Percentiles rank a stretch among this genome's conserved stretches.
Conservation (phyloP, 352 stramenopile genomes). For the Aphanomyces euteiches region DNA sequence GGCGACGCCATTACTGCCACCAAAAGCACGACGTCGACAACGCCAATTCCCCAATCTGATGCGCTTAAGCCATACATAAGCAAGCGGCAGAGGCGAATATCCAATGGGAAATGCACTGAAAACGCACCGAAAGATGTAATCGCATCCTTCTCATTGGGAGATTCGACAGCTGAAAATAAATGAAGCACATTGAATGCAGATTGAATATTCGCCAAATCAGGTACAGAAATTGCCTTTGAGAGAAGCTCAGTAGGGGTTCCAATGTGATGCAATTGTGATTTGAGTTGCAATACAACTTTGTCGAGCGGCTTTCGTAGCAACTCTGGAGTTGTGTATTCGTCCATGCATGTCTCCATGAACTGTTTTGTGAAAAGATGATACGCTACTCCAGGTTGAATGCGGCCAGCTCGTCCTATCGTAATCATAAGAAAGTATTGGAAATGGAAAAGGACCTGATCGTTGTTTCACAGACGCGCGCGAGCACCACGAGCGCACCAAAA, state of each 20-base stretch:
- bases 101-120: constrained; percentile 73
- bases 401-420: constrained; percentile 77
- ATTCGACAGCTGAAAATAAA: constrained; percentile 65
- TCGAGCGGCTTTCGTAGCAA: constrained; percentile 79
- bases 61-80: constrained; percentile 39
- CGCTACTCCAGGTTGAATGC: constrained; percentile 87
- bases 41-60: constrained; percentile 24
- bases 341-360: constrained; percentile 66
- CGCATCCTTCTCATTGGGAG: constrained; percentile 43
- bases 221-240: constrained; percentile 59
- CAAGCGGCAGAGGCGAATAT: constrained; percentile 65
- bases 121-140: constrained; percentile 78
- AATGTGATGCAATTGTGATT: constrained; percentile 66
- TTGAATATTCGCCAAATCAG: constrained; percentile 61
- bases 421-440: background rate
- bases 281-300: constrained; percentile 73
- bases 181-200: constrained; percentile 74
- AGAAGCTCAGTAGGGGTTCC: constrained; percentile 66
- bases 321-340: constrained; percentile 76
- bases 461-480: constrained; percentile 88
- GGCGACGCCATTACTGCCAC: constrained; percentile 60
- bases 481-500: constrained; percentile 89
- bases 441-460: constrained; percentile 41
- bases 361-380: constrained; percentile 86
- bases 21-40: constrained; percentile 56